Base-by-base conservation (phyloP, 1,284 basidiomycete genomes). In the Trichosporon sp. region DNA sequence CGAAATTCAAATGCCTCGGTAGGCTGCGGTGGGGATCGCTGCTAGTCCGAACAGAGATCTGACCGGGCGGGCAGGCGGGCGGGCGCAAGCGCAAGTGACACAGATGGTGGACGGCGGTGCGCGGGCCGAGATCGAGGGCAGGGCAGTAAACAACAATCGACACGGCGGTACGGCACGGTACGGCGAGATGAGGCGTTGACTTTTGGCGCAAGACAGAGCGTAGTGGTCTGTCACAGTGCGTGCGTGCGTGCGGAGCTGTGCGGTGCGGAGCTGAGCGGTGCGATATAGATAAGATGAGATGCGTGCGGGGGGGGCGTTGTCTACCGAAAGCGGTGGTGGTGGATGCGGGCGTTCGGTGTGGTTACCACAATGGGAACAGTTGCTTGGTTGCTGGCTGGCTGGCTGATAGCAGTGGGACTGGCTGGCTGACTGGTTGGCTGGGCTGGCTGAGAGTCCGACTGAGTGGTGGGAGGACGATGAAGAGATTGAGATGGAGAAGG, bases 361-460 rank as follows among this genome's bases (percentile, higher is more conserved):
- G 49, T 54, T 54, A 54, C 49, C 49, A 54, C 49, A 54, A 54
- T 25, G 29, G 49, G 49, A 31, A 54, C 49, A 19, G 31, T n/a
- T n/a, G n/a, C n/a, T n/a, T n/a, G n/a, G n/a, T n/a, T n/a, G n/a
- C n/a, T n/a, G n/a, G n/a, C n/a, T n/a, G n/a, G n/a, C n/a, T n/a
- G n/a, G n/a, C n/a, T n/a, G 40, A 44, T 21, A 44, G 40, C 40
- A 44, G 27, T 54, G 49, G 49, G 49, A 31, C 27, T 27, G 25
- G 40, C 19, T 44, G 40, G n/a, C n/a, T n/a, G 40, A 32, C 32
- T 44, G 40, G 40, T 23, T 9, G 40, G n/a, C n/a, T n/a, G n/a
- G n/a, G n/a, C n/a, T n/a, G n/a, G n/a, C n/a, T n/a, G n/a, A n/a
- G n/a, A n/a, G n/a, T n/a, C n/a, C n/a, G n/a, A n/a, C n/a, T n/a